phyloP scores from a whole-genome alignment of 2,329 filamentous ascomycete genomes.

The Fusarium guadeloupense region DNA sequence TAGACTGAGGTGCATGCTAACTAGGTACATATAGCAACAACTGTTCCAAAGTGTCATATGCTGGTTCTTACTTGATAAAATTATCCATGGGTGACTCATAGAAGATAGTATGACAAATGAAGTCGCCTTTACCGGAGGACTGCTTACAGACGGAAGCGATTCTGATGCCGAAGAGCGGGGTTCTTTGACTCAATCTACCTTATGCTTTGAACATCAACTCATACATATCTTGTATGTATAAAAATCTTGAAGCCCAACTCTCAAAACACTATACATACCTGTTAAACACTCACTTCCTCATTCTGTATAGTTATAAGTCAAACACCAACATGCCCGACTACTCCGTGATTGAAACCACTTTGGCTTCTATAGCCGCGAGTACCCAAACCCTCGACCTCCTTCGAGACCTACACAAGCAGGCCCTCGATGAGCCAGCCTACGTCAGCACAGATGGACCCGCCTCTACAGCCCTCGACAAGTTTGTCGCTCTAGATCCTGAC shows the following conservation, averaged over 20 bases:
- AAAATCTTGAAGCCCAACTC: neutral
- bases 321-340: constrained; percentile 25
- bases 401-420: constrained; percentile 44
- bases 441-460: constrained; percentile 40
- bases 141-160: neutral
- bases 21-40: too few relatives aligned
- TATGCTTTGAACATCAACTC: neutral
- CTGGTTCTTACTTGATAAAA: neutral
- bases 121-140: neutral
- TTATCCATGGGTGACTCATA: neutral
- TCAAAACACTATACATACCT: neutral
- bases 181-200: constrained; percentile 1
- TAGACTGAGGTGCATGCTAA: too few relatives aligned
- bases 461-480: constrained; percentile 56
- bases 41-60: neutral
- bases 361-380: constrained; percentile 44
- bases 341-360: constrained; percentile 41
- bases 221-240: neutral
- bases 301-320: neutral
- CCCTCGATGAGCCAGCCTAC: constrained; percentile 44
- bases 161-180: constrained; percentile 22
- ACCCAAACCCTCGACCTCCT: constrained; percentile 42
- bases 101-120: neutral
- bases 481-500: constrained; percentile 67
- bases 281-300: neutral